A percentile compares a stretch with the other conserved stretches of the same genome.
Conservation (phyloP, 2,329 filamentous ascomycete species). For the Zymoseptoria pseudotritici region DNA sequence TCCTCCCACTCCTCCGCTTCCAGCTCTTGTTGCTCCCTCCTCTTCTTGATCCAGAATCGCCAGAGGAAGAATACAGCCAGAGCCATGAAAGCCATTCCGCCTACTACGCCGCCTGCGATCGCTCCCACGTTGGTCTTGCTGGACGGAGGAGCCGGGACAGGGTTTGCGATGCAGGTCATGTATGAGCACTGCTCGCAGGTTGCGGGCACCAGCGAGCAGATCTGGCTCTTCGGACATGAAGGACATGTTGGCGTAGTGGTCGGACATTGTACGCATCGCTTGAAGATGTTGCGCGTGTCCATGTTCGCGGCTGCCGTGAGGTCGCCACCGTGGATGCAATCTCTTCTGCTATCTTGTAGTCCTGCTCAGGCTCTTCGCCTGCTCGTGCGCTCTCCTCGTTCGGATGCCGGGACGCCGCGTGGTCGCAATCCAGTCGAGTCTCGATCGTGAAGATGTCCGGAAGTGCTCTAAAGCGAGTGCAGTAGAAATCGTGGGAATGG, state of each 20-base stretch:
- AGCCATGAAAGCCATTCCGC: constrained; percentile 69
- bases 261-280: constrained; percentile 54
- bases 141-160: constrained; percentile 29
- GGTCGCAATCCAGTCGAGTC: background rate
- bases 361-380: background rate
- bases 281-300: constrained; percentile 39
- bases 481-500: background rate
- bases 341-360: background rate
- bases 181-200: constrained; percentile 55
- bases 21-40: constrained; percentile 56
- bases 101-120: constrained; percentile 86
- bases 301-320: constrained; percentile 7
- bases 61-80: constrained; percentile 72
- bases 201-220: constrained; percentile 53
- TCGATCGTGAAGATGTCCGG: background rate
- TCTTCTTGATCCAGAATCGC: constrained; percentile 78
- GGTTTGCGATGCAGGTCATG: constrained; percentile 47
- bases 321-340: background rate
- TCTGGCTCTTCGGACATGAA: constrained; percentile 47
- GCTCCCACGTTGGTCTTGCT: constrained; percentile 64
- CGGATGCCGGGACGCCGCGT: background rate
- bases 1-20: constrained; percentile 50
- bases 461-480: background rate
- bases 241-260: constrained; percentile 50
- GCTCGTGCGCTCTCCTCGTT: background rate